Conservation (phyloP, 1,284 basidiomycete species). For the Malassezia yamatoensis region DNA sequence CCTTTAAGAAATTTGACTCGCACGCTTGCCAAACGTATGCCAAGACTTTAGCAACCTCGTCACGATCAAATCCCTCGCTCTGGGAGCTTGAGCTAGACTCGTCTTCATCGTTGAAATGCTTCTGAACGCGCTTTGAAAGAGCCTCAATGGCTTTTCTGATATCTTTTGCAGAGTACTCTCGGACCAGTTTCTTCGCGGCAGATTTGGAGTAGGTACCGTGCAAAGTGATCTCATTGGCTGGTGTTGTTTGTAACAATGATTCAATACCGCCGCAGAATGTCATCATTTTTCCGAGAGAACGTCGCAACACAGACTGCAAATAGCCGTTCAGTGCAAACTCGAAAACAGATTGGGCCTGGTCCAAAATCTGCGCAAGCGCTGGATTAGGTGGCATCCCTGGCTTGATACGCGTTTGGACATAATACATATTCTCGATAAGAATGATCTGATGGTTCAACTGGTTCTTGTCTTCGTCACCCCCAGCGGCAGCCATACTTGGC, state of each 20-base stretch:
- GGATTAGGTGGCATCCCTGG: conserved; percentile 50
- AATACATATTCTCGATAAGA: conserved; percentile 92
- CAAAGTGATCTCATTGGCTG: conserved; percentile 66
- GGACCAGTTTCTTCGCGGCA: conserved; percentile 69
- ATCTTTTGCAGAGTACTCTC: conserved; percentile 78
- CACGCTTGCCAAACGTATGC: conserved; percentile 12
- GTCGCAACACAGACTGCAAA: conserved; percentile 71
- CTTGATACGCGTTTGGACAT: conserved; percentile 68
- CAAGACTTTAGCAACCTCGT: conserved; percentile 15
- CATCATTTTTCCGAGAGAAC: conserved; percentile 76
- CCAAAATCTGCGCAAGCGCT: conserved; percentile 63
- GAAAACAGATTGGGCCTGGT: conserved; percentile 58
- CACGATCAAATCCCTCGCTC: not conserved
- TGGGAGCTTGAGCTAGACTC: not conserved
- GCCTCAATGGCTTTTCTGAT: conserved; percentile 70
- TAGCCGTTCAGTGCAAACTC: conserved; percentile 77
- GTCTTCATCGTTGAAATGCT: conserved; percentile 69
- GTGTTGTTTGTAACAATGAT: conserved; percentile 67
- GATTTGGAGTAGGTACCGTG: conserved; percentile 68
- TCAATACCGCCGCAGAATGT: conserved; percentile 92
- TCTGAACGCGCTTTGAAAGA: conserved; percentile 81
- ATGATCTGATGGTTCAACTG: conserved; percentile 93
- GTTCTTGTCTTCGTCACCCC: conserved; percentile 63
- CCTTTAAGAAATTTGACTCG: conserved; percentile 2
- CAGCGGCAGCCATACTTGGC: conserved; percentile 63